Evolutionary conservation across 2,329 filamentous ascomycete species (phyloP).

Genomic region (Fusarium tjaetaba): DNA sequence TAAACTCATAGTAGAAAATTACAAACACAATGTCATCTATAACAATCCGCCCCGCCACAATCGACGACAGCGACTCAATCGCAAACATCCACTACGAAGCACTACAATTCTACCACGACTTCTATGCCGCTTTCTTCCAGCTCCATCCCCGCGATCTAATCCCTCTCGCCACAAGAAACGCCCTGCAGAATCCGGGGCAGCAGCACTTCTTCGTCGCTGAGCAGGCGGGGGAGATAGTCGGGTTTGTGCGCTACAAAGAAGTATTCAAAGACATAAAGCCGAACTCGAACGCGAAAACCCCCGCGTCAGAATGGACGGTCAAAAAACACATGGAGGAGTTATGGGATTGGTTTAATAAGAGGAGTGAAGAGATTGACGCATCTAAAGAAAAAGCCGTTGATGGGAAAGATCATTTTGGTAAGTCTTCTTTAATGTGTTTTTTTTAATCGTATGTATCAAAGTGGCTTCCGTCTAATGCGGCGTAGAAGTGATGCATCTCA

Average conservation of each 20-base stretch:
- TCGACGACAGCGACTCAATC: constrained; percentile 30
- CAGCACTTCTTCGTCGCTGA: constrained; percentile 30
- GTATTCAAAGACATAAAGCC: background rate
- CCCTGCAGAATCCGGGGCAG: constrained; percentile 23
- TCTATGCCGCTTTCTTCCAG: constrained; percentile 38
- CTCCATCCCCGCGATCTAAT: constrained; percentile 30
- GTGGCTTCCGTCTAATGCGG: background rate
- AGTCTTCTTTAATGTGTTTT: no score
- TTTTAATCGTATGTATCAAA: no score
- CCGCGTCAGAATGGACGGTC: constrained; percentile 3
- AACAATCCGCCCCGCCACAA: constrained; percentile 31
- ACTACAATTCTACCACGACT: constrained; percentile 30
- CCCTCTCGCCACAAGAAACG: constrained; percentile 18
- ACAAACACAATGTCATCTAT: constrained; percentile 14
- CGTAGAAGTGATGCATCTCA: constrained; percentile 37
- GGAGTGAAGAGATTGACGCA: constrained; percentile 29
- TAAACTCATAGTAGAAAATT: background rate
- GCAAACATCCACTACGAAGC: constrained; percentile 32
- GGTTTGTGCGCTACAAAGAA: constrained; percentile 34
- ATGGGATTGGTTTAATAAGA: constrained; percentile 31
- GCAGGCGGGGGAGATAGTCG: constrained; percentile 20
- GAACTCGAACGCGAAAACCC: constrained; percentile 12
- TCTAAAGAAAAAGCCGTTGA: constrained; percentile 25
- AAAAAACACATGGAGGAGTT: constrained; percentile 36
- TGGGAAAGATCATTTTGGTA: constrained; percentile 32